phyloP scores from a whole-genome alignment of 805 yeast genomes.

The Torulaspora microellipsoides region DNA sequence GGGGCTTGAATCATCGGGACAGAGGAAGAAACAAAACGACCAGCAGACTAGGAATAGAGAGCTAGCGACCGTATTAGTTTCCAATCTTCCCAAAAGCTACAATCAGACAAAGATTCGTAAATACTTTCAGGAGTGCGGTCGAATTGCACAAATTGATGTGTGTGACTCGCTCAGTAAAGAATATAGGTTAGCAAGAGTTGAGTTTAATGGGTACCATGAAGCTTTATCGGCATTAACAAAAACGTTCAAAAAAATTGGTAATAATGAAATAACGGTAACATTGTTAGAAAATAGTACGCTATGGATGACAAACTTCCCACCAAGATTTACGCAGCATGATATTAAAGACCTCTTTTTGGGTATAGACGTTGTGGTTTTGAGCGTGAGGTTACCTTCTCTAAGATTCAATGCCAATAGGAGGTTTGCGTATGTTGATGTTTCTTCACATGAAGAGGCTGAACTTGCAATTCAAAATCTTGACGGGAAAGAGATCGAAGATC shows the following conservation, averaged over 20 bases:
- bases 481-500: constrained; percentile 37
- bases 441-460: constrained; percentile 40
- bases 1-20: constrained; percentile 8
- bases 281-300: constrained; percentile 48
- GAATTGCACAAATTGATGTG: constrained; percentile 37
- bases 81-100: constrained; percentile 40
- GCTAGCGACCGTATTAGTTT: constrained; percentile 50
- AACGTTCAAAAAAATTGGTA: constrained; percentile 45
- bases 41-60: constrained; percentile 42
- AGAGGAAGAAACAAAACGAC: constrained; percentile 5
- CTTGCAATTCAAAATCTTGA: constrained; percentile 41
- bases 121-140: constrained; percentile 62
- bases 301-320: constrained; percentile 75
- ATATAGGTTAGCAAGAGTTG: constrained; percentile 48
- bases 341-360: constrained; percentile 40
- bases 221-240: constrained; percentile 58
- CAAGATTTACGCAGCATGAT: constrained; percentile 40
- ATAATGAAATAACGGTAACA: constrained; percentile 42
- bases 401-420: constrained; percentile 51
- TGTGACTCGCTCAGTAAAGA: constrained; percentile 17
- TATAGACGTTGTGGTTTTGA: constrained; percentile 39
- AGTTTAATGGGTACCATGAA: constrained; percentile 45
- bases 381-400: constrained; percentile 62
- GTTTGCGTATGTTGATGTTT: constrained; percentile 68
- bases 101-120: constrained; percentile 38